These are phyloP conservation scores for Elaeis guineensis DNA, from an alignment of 176 grass and related monocot genomes.

Conservation along the genomic window DNA sequence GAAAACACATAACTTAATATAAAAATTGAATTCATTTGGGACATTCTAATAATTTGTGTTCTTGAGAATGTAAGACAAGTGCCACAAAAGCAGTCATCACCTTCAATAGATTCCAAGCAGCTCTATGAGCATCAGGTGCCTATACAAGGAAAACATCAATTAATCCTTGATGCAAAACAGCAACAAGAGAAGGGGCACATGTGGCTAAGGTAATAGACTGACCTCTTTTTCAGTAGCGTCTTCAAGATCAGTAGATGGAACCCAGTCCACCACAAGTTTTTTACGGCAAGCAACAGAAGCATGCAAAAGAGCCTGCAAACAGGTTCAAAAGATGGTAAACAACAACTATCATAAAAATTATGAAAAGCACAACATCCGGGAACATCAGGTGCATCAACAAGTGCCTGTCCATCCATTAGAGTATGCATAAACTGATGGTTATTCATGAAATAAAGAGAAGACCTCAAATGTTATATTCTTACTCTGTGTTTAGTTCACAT, in stretches of 20 bases:
- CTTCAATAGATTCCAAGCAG: slow-evolving; percentile 86
- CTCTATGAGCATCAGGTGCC: slow-evolving; percentile 57
- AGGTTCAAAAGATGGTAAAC: slow-evolving; percentile 13
- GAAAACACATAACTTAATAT: background rate
- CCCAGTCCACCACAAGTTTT: slow-evolving; percentile 88
- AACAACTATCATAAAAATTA: slow-evolving; percentile 12
- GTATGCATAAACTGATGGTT: too few species aligned
- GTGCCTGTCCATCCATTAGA: too few species aligned
- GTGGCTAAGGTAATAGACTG: slow-evolving; percentile 22
- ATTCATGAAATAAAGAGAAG: too few species aligned
- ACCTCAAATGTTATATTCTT: too few species aligned
- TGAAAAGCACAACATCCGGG: too few species aligned
- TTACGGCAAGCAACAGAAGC: slow-evolving; percentile 73
- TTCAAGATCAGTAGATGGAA: slow-evolving; percentile 91
- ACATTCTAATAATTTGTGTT: too few species aligned
- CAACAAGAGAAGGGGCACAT: background rate
- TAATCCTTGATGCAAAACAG: background rate
- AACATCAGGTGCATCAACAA: too few species aligned
- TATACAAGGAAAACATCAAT: slow-evolving; percentile 32
- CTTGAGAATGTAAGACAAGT: too few species aligned
- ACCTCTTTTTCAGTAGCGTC: slow-evolving; percentile 64
- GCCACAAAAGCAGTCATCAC: slow-evolving; percentile 29
- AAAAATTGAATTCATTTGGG: too few species aligned
- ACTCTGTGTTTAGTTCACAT: too few species aligned
- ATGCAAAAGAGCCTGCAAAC: slow-evolving; percentile 78